Conservation (phyloP, 768 basidiomycete species). For the Tylopilus felleus region DNA sequence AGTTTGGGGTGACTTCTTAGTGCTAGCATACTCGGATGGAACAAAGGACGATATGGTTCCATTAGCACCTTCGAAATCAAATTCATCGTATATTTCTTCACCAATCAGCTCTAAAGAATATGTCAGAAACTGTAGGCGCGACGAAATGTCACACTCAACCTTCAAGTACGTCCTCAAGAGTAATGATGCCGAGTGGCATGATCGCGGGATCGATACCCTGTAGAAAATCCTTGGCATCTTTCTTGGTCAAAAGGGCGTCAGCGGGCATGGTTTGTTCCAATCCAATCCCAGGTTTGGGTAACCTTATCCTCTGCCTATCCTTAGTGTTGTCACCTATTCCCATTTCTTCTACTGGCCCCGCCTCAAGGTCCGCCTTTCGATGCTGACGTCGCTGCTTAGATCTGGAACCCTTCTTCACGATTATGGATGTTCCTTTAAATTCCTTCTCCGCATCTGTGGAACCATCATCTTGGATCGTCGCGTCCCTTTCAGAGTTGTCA, state of each 20-base stretch:
- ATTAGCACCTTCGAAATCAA: conserved; percentile 73
- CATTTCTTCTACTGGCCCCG: conserved; percentile 15
- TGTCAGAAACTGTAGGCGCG: not conserved
- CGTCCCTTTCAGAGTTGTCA: conserved; percentile 33
- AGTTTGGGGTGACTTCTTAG: conserved; percentile 30
- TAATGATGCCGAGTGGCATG: conserved; percentile 88
- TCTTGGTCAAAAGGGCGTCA: conserved; percentile 77
- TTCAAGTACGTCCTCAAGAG: conserved; percentile 90
- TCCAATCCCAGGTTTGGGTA: conserved; percentile 36
- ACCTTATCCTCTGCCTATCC: conserved; percentile 27
- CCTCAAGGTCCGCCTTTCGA: conserved; percentile 23
- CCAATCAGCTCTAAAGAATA: conserved; percentile 73
- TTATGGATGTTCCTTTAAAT: conserved; percentile 5
- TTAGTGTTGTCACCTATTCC: conserved; percentile 17
- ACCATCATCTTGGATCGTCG: conserved; percentile 26
- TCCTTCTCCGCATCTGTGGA: conserved; percentile 18
- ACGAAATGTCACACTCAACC: conserved; percentile 39
- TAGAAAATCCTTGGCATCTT: conserved; percentile 79
- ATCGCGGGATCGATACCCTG: conserved; percentile 78
- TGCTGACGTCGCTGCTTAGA: conserved; percentile 12
- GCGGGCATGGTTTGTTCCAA: conserved; percentile 86
- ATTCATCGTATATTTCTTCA: conserved; percentile 91
- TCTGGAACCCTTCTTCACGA: conserved; percentile 14
- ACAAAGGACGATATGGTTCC: conserved; percentile 47
- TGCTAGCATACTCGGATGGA: conserved; percentile 31